Evolutionary conservation across 1,284 basidiomycete genomes (phyloP).

Genomic region (Ganoderma leucocontextum): DNA sequence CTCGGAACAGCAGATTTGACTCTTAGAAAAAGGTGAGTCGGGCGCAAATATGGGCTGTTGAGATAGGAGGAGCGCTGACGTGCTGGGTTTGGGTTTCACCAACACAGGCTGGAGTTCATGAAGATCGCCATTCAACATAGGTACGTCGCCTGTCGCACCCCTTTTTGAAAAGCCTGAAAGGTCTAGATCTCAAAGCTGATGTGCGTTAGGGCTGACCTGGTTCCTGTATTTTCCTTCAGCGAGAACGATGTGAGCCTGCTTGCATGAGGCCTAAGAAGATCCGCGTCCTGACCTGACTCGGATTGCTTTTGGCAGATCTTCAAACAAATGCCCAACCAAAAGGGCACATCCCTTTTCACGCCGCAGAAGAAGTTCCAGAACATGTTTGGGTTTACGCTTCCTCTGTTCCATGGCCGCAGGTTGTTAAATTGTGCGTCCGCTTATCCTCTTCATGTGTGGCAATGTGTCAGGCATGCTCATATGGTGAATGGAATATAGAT

Average conservation of each 20-base stretch:
- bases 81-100: slow-evolving; percentile 11
- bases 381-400: slow-evolving; percentile 96
- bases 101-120: slow-evolving; percentile 87
- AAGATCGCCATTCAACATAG: slow-evolving; percentile 96
- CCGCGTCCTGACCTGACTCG: slow-evolving; percentile 5
- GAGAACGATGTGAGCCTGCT: slow-evolving; percentile 87
- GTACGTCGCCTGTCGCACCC: slow-evolving; percentile 48
- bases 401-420: slow-evolving; percentile 91
- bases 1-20: slow-evolving; percentile 95
- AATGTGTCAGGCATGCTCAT: not conserved
- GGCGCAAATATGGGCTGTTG: too few species aligned
- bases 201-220: slow-evolving; percentile 79
- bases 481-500: slow-evolving; percentile 56
- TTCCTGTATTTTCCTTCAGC: slow-evolving; percentile 96
- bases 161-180: not conserved
- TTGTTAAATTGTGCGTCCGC: slow-evolving; percentile 83
- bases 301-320: slow-evolving; percentile 12
- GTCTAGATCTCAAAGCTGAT: not conserved
- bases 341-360: slow-evolving; percentile 91
- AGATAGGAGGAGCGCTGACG: not conserved
- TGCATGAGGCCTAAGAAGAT: not conserved
- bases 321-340: too few species aligned
- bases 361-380: slow-evolving; percentile 92
- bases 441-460: not conserved
- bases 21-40: slow-evolving; percentile 74